A percentile compares a stretch with the other conserved stretches of the same genome.
Evolutionary conservation across 768 basidiomycete species (phyloP).

Genomic region (Russula sp.): DNA sequence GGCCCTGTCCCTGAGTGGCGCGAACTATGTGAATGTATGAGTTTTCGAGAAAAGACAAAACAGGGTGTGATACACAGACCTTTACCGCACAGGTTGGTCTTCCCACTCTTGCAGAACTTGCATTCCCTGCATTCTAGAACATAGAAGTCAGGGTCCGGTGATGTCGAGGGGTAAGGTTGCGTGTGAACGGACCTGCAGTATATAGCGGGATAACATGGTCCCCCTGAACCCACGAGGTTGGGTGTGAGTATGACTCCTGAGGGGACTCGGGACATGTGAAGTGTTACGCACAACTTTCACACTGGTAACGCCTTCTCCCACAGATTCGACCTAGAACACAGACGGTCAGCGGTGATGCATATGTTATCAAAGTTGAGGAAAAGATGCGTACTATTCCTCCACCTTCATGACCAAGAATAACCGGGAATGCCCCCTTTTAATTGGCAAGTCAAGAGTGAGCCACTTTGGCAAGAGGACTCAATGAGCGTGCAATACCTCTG

Average conservation of each 20-base stretch:
- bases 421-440: constrained; percentile 77
- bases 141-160: constrained; percentile 10
- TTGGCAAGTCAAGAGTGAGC: constrained; percentile 16
- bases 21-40: constrained; percentile 55
- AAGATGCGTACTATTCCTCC: constrained; percentile 71
- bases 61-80: constrained; percentile 45
- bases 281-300: constrained; percentile 52
- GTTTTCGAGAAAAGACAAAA: background rate
- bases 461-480: background rate
- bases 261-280: constrained; percentile 3
- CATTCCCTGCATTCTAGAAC: constrained; percentile 81
- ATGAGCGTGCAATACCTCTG: constrained; percentile 58
- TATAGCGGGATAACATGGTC: constrained; percentile 98
- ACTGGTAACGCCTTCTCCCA: constrained; percentile 91
- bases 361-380: constrained; percentile 3
- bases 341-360: constrained; percentile 1
- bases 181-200: constrained; percentile 64
- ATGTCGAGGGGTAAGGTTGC: background rate
- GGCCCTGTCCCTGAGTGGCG: constrained; percentile 86
- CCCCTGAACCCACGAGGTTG: constrained; percentile 45
- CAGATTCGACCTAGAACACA: constrained; percentile 82
- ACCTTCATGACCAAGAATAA: constrained; percentile 94
- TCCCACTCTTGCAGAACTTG: constrained; percentile 98
- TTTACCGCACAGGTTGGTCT: constrained; percentile 97
- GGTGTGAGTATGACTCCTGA: constrained; percentile 5